Conservation (phyloP, 495 filamentous ascomycete genomes). For the Parathielavia appendiculata region DNA sequence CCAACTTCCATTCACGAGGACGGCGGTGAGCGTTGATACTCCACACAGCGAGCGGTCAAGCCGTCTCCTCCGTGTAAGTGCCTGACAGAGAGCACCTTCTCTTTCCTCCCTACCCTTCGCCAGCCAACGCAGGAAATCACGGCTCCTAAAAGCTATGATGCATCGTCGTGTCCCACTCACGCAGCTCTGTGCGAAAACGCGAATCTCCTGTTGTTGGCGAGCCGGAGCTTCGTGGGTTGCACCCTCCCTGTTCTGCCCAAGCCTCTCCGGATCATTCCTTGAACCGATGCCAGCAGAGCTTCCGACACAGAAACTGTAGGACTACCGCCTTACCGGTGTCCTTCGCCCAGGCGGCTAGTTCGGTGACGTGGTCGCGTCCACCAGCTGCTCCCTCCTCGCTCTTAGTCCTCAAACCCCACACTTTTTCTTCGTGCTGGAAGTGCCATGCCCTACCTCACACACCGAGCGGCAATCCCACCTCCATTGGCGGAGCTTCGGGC, state of each 20-base stretch:
- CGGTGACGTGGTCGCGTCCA: conserved; percentile 3
- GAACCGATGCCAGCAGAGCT: not conserved
- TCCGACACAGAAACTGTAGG: not conserved
- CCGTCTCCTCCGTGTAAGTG: conserved; percentile 2
- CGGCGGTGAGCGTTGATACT: not conserved
- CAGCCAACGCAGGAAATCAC: not conserved
- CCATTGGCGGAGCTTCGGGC: not conserved
- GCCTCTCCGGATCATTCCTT: not conserved
- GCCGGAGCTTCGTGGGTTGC: not conserved
- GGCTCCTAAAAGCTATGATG: not conserved
- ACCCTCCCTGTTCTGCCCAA: not conserved
- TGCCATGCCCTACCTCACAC: conserved; percentile 2
- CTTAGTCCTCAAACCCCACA: not conserved
- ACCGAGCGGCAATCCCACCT: not conserved
- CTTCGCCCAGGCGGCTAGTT: not conserved
- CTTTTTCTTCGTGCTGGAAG: not conserved
- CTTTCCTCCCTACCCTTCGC: not conserved
- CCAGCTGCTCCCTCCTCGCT: not conserved
- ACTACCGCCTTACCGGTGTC: not conserved
- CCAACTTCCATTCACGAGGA: not conserved
- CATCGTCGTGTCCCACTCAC: not conserved
- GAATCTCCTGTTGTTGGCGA: conserved; percentile 1
- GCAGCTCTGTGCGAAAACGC: not conserved
- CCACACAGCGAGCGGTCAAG: not conserved
- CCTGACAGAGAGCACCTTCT: not conserved